Evolutionary conservation across 2,329 filamentous ascomycete genomes (phyloP).

Genomic region (Cylindrodendrum hubeiense): DNA sequence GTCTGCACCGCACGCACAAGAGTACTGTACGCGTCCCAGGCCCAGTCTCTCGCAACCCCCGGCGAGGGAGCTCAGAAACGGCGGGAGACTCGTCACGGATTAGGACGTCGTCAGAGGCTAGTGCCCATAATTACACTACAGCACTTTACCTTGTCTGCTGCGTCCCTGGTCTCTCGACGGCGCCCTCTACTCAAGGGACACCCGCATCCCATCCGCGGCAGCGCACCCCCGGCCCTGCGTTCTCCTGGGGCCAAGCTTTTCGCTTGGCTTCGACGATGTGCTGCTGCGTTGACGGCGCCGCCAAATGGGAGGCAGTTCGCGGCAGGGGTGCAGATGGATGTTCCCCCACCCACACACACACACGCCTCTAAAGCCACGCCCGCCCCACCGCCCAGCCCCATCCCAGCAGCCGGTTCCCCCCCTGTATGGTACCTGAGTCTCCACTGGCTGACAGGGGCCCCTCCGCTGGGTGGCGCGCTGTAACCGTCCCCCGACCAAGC

Average conservation of each 20-base stretch:
- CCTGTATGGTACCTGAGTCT: not conserved
- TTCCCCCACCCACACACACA: not conserved
- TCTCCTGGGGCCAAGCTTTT: not conserved
- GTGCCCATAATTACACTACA: not conserved
- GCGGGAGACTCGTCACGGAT: slow-evolving; percentile 4
- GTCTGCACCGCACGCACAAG: not conserved
- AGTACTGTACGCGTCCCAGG: not conserved
- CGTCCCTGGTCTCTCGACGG: no score
- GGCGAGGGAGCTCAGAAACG: not conserved
- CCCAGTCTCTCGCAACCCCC: not conserved
- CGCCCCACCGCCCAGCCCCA: not conserved
- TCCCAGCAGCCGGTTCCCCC: slow-evolving; percentile 11
- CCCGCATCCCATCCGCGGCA: not conserved
- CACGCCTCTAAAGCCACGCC: slow-evolving; percentile 11
- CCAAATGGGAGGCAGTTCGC: no score
- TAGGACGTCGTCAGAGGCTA: not conserved
- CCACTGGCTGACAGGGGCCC: not conserved
- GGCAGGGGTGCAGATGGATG: not conserved
- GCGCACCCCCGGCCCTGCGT: not conserved
- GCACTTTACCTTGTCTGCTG: not conserved
- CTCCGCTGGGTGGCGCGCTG: not conserved
- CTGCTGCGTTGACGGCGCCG: no score
- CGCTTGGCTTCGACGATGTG: not conserved
- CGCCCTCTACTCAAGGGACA: not conserved
- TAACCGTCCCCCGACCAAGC: not conserved